These are phyloP conservation scores for Fusarium sp. DNA, from an alignment of 2,329 filamentous ascomycete genomes.

Conservation along the genomic window DNA sequence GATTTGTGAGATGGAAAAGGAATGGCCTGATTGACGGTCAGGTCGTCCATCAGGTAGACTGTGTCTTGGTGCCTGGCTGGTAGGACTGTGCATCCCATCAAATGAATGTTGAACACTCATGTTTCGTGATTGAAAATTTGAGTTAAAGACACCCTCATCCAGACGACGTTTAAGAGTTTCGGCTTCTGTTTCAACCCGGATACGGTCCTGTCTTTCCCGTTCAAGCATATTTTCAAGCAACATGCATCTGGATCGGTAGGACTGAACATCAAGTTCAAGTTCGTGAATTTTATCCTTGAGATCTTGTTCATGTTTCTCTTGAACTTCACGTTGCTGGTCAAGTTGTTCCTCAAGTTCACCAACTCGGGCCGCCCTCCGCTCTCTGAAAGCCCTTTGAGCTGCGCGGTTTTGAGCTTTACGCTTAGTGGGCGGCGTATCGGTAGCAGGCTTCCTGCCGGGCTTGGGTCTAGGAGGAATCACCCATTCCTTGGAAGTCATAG, in stretches of 20 bases:
- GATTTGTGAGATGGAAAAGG: slow-evolving; percentile 69
- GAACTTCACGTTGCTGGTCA: slow-evolving; percentile 68
- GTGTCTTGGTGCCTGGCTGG: slow-evolving; percentile 45
- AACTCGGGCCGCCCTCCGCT: slow-evolving; percentile 86
- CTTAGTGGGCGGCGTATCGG: slow-evolving; percentile 91
- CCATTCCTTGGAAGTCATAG: slow-evolving; percentile 86
- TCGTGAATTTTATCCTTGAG: slow-evolving; percentile 67
- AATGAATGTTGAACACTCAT: slow-evolving; percentile 47
- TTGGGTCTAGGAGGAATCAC: slow-evolving; percentile 85
- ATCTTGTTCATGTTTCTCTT: slow-evolving; percentile 69
- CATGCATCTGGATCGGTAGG: slow-evolving; percentile 71
- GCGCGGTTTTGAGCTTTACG: slow-evolving; percentile 94
- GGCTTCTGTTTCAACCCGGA: slow-evolving; percentile 57
- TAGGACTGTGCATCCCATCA: slow-evolving; percentile 46
- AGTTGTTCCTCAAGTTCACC: slow-evolving; percentile 78
- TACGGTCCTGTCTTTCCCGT: slow-evolving; percentile 64
- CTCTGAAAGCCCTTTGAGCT: slow-evolving; percentile 90
- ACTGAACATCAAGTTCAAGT: slow-evolving; percentile 75
- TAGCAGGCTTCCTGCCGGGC: slow-evolving; percentile 93
- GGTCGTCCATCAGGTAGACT: slow-evolving; percentile 46
- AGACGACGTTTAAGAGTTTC: slow-evolving; percentile 51
- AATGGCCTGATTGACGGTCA: slow-evolving; percentile 51
- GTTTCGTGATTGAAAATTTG: slow-evolving; percentile 45
- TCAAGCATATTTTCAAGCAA: slow-evolving; percentile 73
- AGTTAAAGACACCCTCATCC: slow-evolving; percentile 46